These are phyloP conservation scores for Zancudomyces culisetae DNA, from an alignment of 371 early-diverging fungal genomes.

Conservation along the genomic window DNA sequence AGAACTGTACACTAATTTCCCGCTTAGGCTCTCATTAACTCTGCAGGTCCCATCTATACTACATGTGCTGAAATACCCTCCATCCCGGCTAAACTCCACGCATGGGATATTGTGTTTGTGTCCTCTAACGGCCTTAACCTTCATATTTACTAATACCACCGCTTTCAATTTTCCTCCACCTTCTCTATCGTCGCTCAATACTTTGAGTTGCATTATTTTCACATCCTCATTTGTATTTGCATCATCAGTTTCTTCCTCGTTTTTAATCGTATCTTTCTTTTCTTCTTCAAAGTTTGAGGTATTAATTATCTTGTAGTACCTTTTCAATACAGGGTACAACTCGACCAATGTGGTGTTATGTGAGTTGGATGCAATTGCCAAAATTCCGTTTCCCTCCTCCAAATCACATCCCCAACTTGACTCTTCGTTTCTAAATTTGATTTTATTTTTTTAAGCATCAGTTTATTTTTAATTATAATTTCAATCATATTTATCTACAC, in stretches of 20 bases:
- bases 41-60: constrained; percentile 4
- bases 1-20: background rate
- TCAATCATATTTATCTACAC: no score
- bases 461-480: background rate
- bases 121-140: background rate
- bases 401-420: constrained; percentile 2
- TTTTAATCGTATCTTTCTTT: background rate
- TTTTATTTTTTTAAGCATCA: background rate
- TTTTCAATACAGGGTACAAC: background rate
- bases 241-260: background rate
- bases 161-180: no score
- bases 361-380: background rate
- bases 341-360: background rate
- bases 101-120: constrained; percentile 1
- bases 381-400: background rate
- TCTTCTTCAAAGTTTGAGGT: background rate
- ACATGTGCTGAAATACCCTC: constrained; percentile 1
- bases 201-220: background rate
- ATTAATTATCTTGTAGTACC: background rate
- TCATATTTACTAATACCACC: background rate
- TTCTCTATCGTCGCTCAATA: no score
- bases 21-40: background rate
- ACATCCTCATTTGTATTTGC: background rate
- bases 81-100: background rate
- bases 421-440: background rate